phyloP scores from a whole-genome alignment of 2,329 filamentous ascomycete genomes.

The Parastagonospora nodorum region DNA sequence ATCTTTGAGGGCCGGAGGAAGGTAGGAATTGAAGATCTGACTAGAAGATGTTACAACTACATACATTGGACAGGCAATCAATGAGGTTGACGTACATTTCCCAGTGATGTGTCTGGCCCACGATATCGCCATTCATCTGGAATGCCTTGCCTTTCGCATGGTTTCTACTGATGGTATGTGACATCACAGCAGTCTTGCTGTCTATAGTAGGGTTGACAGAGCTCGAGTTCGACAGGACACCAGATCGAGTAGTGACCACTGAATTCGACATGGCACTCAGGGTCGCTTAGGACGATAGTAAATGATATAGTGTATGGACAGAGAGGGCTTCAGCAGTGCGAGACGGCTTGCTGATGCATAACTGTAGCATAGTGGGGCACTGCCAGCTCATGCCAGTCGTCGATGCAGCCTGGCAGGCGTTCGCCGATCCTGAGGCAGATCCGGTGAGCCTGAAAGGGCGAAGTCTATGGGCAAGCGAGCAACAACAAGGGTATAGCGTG shows the following conservation, averaged over 20 bases:
- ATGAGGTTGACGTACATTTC: too few species aligned
- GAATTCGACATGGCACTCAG: too few species aligned
- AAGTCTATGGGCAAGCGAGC: not conserved
- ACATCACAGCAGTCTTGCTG: not conserved
- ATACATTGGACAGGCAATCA: too few species aligned
- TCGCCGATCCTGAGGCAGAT: too few species aligned
- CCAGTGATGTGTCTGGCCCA: too few species aligned
- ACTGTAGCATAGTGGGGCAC: not conserved
- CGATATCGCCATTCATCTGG: not conserved
- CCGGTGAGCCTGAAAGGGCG: not conserved
- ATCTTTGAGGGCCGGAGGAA: not conserved
- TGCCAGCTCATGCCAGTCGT: not conserved
- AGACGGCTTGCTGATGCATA: not conserved
- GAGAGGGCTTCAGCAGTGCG: not conserved
- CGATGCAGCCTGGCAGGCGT: not conserved
- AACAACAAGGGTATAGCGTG: not conserved
- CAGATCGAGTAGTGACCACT: not conserved
- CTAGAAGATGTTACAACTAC: not conserved
- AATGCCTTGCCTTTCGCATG: not conserved
- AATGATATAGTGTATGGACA: not conserved
- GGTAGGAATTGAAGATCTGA: not conserved
- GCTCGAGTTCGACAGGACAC: not conserved
- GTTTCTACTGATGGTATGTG: not conserved
- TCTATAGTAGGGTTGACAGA: not conserved
- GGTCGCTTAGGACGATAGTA: not conserved